phyloP scores from a whole-genome alignment of 2,329 filamentous ascomycete genomes.

The Sphaerulina musiva region DNA sequence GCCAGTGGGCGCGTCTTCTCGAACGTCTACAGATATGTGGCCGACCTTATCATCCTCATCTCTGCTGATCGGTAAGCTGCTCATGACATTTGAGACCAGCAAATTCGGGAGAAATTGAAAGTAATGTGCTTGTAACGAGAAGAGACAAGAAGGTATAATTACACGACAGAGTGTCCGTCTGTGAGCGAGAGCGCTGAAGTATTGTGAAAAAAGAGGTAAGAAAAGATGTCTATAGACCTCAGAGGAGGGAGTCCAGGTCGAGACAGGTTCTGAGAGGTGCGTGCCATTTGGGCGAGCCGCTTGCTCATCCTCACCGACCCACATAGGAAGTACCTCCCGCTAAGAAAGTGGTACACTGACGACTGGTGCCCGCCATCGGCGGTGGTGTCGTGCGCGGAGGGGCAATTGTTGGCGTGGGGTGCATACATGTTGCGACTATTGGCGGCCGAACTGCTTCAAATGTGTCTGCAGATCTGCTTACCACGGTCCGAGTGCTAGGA shows the following conservation, averaged over 20 bases:
- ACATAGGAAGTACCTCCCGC: background rate
- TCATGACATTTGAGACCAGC: background rate
- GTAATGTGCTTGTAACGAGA: background rate
- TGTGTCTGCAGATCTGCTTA: too few relatives aligned
- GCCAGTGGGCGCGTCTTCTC: background rate
- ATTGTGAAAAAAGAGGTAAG: background rate
- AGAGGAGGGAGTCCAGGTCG: background rate
- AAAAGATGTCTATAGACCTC: background rate
- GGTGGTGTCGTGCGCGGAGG: background rate
- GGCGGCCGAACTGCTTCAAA: too few relatives aligned
- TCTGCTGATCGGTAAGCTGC: background rate
- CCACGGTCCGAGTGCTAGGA: too few relatives aligned
- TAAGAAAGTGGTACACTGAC: background rate
- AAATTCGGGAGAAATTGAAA: background rate
- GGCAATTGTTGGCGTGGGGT: background rate
- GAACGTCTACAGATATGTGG: background rate
- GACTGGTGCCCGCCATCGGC: slow-evolving; percentile 7
- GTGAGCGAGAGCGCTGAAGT: background rate
- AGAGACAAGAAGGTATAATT: background rate
- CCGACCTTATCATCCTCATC: slow-evolving; percentile 6
- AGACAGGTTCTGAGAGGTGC: slow-evolving; percentile 5
- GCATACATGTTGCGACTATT: background rate
- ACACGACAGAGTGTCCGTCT: background rate
- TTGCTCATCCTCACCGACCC: slow-evolving; percentile 1
- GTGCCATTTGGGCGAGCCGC: background rate